Evolutionary conservation across 2,329 filamentous ascomycete species (phyloP).

Genomic region (Clonostachys rhizophaga): DNA sequence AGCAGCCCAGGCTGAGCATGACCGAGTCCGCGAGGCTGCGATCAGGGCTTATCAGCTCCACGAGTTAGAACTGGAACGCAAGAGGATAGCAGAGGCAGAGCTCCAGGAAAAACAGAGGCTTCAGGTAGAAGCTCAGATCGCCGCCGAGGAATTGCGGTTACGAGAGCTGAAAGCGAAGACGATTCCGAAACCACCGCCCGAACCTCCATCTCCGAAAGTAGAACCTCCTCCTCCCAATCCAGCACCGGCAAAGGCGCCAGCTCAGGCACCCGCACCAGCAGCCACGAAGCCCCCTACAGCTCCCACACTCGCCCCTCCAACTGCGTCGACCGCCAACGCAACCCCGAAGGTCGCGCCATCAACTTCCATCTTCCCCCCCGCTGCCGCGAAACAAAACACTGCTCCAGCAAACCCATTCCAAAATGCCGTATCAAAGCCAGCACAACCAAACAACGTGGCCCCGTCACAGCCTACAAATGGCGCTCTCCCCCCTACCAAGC

Average conservation of each 20-base stretch:
- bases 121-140: conserved; percentile 34
- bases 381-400: too few species aligned
- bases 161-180: conserved; percentile 39
- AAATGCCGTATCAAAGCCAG: not conserved
- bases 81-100: conserved; percentile 36
- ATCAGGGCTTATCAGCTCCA: conserved; percentile 42
- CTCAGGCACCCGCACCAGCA: conserved; percentile 3
- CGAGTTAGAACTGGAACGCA: conserved; percentile 36
- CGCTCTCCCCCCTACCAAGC: conserved; percentile 3
- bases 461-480: conserved; percentile 13
- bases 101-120: conserved; percentile 40
- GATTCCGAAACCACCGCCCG: conserved; percentile 34
- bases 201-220: conserved; percentile 12
- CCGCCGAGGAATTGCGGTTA: conserved; percentile 42
- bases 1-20: conserved; percentile 61
- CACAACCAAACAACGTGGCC: conserved; percentile 11
- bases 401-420: too few species aligned
- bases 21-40: conserved; percentile 52
- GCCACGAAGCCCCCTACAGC: conserved; percentile 1
- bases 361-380: not conserved
- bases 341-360: too few species aligned
- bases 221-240: conserved; percentile 5
- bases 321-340: conserved; percentile 3
- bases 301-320: conserved; percentile 2
- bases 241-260: conserved; percentile 3